Percentiles rank a stretch among this genome's conserved stretches.
Evolutionary conservation across 2,329 filamentous ascomycete species (phyloP).

Genomic region (Monilinia vaccinii-corymbosi): DNA sequence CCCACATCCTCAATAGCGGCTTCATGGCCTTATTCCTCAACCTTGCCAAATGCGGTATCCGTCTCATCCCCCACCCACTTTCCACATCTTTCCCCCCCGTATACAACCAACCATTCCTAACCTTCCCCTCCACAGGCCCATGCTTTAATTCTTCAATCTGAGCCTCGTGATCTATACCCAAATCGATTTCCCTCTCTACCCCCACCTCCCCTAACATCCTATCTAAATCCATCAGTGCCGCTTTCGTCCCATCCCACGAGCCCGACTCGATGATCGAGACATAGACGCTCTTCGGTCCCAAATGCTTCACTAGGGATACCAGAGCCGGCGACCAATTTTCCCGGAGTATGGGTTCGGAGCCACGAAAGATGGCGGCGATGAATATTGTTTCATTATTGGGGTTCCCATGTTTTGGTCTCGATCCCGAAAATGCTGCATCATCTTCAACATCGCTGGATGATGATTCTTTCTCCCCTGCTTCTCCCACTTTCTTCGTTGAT

Average conservation of each 20-base stretch:
- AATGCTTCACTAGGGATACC: conserved; percentile 42
- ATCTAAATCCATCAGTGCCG: conserved; percentile 48
- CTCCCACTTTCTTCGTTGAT: neutral
- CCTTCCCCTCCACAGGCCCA: conserved; percentile 14
- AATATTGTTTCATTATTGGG: conserved; percentile 38
- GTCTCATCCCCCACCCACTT: conserved; percentile 33
- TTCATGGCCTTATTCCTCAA: conserved; percentile 55
- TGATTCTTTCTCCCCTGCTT: neutral
- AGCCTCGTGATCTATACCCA: conserved; percentile 14
- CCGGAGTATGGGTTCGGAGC: conserved; percentile 50
- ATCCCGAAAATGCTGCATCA: neutral
- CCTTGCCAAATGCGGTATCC: conserved; percentile 60
- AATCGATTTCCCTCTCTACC: conserved; percentile 31
- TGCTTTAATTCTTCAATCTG: conserved; percentile 13
- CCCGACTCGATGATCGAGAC: conserved; percentile 61
- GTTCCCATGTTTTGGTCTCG: neutral
- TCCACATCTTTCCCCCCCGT: conserved; percentile 43
- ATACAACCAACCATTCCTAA: conserved; percentile 48
- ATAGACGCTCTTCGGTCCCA: conserved; percentile 57
- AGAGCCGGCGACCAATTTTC: conserved; percentile 55
- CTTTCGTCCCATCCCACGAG: conserved; percentile 60
- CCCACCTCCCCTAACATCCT: conserved; percentile 40
- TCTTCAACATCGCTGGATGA: neutral
- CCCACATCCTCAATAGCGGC: neutral
- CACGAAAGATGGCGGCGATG: conserved; percentile 63